Percentiles rank a stretch among this genome's conserved stretches.
Conservation (phyloP, 2,329 filamentous ascomycete species). For the Colletotrichum horii region DNA sequence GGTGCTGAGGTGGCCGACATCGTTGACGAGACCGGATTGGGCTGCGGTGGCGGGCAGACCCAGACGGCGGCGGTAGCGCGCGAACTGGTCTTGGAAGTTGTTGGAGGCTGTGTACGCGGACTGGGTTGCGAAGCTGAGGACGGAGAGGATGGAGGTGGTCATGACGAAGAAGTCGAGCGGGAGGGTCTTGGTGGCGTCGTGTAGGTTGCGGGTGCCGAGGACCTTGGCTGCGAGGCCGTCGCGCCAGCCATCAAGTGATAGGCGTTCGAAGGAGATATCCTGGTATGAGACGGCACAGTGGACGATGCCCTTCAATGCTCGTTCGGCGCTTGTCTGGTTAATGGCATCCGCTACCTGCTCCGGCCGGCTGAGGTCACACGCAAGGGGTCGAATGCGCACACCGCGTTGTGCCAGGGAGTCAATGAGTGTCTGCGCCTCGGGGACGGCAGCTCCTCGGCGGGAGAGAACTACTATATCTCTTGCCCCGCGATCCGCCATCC, state of each 20-base stretch:
- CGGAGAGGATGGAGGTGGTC: background rate
- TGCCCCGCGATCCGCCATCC: background rate
- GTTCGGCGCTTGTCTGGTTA: background rate
- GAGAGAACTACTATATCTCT: background rate
- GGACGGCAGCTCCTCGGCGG: background rate
- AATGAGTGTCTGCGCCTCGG: background rate
- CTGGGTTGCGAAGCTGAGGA: background rate
- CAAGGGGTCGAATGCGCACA: background rate
- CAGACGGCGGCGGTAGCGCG: background rate
- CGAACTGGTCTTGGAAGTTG: background rate
- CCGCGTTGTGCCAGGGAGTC: background rate
- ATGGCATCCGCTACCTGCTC: accelerated
- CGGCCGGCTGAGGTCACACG: background rate
- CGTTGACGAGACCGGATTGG: background rate
- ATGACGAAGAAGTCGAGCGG: background rate
- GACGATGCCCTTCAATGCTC: background rate
- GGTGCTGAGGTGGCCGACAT: background rate
- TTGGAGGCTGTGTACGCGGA: background rate
- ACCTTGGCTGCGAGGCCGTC: background rate
- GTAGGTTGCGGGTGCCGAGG: background rate
- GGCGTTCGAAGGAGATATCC: background rate
- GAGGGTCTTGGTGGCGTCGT: background rate
- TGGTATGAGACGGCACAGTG: background rate
- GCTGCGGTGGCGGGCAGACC: background rate
- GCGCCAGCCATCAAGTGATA: background rate